Conservation (phyloP, 768 basidiomycete species). For the Symmetrospora coprosmae region DNA sequence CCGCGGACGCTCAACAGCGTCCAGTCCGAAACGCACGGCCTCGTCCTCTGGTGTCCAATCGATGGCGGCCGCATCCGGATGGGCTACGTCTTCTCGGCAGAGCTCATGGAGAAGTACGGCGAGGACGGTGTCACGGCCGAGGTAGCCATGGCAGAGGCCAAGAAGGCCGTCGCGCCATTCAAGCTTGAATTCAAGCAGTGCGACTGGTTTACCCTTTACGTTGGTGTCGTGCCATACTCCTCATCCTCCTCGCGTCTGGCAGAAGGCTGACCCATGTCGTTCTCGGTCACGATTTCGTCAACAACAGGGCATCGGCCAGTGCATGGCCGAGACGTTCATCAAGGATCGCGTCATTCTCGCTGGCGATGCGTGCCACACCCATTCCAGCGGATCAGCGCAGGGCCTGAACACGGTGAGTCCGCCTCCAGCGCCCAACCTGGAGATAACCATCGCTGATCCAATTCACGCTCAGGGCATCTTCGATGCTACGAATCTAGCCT, state of each 20-base stretch:
- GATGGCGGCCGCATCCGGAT: conserved; percentile 23
- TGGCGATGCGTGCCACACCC: conserved; percentile 26
- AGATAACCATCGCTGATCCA: no score
- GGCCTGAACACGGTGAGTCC: conserved; percentile 29
- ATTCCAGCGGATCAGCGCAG: conserved; percentile 28
- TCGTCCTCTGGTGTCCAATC: conserved; percentile 26
- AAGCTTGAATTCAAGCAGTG: conserved; percentile 27
- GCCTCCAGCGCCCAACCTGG: conserved; percentile 28
- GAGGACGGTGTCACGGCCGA: conserved; percentile 9
- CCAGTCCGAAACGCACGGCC: conserved; percentile 22
- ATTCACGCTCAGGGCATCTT: conserved; percentile 7
- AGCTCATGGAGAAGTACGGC: conserved; percentile 24
- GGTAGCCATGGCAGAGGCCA: conserved; percentile 22
- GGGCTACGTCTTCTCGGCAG: conserved; percentile 23
- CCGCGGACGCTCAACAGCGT: conserved; percentile 25
- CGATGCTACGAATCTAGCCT: conserved; percentile 14
- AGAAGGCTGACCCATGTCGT: no score
- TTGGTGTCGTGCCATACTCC: not conserved
- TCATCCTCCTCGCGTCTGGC: not conserved
- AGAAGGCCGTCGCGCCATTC: conserved; percentile 28
- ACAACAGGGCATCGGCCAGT: conserved; percentile 27
- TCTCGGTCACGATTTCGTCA: no score
- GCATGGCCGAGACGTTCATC: conserved; percentile 27
- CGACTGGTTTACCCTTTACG: conserved; percentile 31
- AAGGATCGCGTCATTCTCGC: conserved; percentile 28